phyloP scores from a whole-genome alignment of 257 asterid species.

The Salvia rosmarinus region DNA sequence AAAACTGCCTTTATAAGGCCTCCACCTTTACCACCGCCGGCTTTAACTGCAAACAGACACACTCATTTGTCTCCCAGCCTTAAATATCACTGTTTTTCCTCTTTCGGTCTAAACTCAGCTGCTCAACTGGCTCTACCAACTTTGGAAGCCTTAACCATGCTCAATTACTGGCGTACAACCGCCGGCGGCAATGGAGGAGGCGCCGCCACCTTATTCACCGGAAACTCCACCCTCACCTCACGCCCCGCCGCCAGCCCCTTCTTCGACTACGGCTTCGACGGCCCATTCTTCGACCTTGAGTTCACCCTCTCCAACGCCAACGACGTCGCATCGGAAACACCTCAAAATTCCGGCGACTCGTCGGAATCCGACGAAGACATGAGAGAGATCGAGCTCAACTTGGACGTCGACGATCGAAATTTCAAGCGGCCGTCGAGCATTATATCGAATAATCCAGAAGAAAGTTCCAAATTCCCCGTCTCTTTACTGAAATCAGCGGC shows the following conservation, averaged over 20 bases:
- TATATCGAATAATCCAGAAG: slow-evolving; percentile 4
- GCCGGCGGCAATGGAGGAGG: slow-evolving; percentile 12
- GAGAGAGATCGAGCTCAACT: slow-evolving; percentile 31
- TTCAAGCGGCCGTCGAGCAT: not conserved
- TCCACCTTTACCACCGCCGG: not conserved
- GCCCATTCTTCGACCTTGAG: slow-evolving; percentile 49
- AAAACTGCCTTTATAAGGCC: not conserved
- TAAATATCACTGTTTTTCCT: not conserved
- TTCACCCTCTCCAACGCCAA: slow-evolving; percentile 25
- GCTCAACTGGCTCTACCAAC: slow-evolving; percentile 50
- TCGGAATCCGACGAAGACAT: slow-evolving; percentile 22
- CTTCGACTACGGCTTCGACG: slow-evolving; percentile 41
- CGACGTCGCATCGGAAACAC: not conserved
- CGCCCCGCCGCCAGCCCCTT: slow-evolving; percentile 27
- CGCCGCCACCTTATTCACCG: slow-evolving; percentile 10
- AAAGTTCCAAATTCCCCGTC: slow-evolving; percentile 32
- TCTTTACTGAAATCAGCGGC: slow-evolving; percentile 31
- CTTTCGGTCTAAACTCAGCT: not conserved
- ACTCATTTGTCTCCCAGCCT: not conserved
- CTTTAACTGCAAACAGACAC: not conserved
- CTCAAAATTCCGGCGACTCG: slow-evolving; percentile 6
- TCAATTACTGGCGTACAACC: slow-evolving; percentile 41
- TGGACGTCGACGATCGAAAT: not conserved
- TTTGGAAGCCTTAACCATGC: slow-evolving; percentile 43
- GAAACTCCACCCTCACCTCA: slow-evolving; percentile 9